Base-by-base conservation (phyloP, 805 yeast genomes). In the Suhomyces prunicola region DNA sequence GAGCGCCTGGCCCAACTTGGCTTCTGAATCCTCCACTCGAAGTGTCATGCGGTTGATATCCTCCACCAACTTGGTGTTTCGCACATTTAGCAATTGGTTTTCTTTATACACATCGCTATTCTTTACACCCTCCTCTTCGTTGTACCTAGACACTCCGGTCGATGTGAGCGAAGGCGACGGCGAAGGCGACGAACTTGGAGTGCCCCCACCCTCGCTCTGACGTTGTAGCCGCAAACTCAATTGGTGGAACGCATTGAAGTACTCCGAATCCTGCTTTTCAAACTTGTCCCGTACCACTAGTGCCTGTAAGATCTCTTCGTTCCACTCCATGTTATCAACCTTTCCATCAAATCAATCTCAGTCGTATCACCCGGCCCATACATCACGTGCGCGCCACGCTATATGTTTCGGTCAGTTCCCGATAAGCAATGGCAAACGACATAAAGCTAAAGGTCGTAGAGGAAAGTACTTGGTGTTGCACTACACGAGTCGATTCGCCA, bases 191-290 rank as follows among this genome's bases (percentile, higher is more conserved):
- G 50, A 39, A 24, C 49, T 26, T 15, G 51, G 24, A 6, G 51
- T 27, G 29, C 46, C 36, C 7, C 35, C 22, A 10, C 23, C 7
- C n/a, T 17, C 22, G 17, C 22, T 17, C 56, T 41, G 27, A 53
- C 35, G 49, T 36, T 48, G 49, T 15, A 61, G 52, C 45, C 54
- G 59, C 10, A 60, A 56, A 48, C 56, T 58, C 46, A 74, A 56
- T 46, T 69, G 71, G 27, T 63, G 52, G 52, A 75, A 74, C 2
- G 78, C 77, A 15, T 52, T 54, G 54, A 60, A 72, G 55, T 67
- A 71, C 9, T 61, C 58, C 2, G 63, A 56, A 54, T 73, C 74
- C 46, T 61, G 55, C 56, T 67, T 60, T 58, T 74, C 76, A 22
- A 63, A 51, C 23, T 56, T 61, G 55, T 74, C 79, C 35, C 79